Base-by-base conservation (phyloP, 495 filamentous ascomycete species). In the Aspergillus ostianus region DNA sequence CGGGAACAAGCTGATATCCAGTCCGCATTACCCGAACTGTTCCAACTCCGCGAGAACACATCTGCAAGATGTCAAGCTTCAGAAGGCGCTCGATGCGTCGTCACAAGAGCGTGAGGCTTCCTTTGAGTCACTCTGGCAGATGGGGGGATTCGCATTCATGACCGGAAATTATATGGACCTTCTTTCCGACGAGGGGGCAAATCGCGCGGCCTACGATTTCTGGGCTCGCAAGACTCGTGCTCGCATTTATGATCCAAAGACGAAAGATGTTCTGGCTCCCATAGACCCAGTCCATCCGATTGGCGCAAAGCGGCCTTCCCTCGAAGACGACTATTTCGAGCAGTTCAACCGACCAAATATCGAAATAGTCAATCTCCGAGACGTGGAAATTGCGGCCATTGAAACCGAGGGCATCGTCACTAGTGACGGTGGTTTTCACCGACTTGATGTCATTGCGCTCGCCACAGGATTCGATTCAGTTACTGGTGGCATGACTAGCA, bases 261-360 rank as follows among this genome's bases (percentile, higher is more conserved):
- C 77, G 52, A 59, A 72, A 17, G 80, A 84, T 30, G 47, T 85
- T 9, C 66, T 87, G 21, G 82, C 80, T 1, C 84, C 83, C 0
- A 49, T 74, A 9, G 65, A 82, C 30, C 72, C 70, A 20, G 80
- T 79, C 0, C 78, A 85, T 55, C 48, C 69, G 1, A 83, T 79
- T 32, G 84, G 82, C 19, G 64, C 72, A 6, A 86, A 84, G 64
- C 73, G 84, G 0, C 77, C 79, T 6, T 80, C 72, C 7, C 71
- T 87, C 2, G 82, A 85, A 57, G 58, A 73, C 20, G 70, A 80
- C 51, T 87, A 82, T 67, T 86, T 79, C 59, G 83, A 85, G 59
- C 71, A 75, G 46, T 78, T 86, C 69, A 80, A 85, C 56, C 61
- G 68, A 41, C 68, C 73, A 0, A 82, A 81, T 60, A 81, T 86